Conservation (phyloP, 2,329 filamentous ascomycete species). For the Xylariaceae sp. region DNA sequence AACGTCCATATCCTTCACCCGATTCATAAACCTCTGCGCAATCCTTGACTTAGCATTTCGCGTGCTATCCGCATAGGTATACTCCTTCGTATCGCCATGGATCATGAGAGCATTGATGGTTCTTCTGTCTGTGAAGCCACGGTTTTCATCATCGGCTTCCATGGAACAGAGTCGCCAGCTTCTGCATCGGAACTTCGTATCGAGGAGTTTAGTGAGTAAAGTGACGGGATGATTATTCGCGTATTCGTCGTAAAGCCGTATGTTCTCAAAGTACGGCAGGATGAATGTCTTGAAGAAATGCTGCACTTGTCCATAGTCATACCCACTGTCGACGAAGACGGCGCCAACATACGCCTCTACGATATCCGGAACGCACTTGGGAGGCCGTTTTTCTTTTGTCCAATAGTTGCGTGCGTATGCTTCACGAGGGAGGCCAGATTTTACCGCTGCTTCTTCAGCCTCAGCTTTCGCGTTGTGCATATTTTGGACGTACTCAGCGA, state of each 20-base stretch:
- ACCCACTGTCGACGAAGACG: slow-evolving; percentile 83
- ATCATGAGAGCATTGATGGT: slow-evolving; percentile 71
- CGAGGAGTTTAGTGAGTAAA: slow-evolving; percentile 59
- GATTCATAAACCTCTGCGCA: slow-evolving; percentile 52
- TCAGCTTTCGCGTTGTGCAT: slow-evolving; percentile 46
- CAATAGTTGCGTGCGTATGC: slow-evolving; percentile 61
- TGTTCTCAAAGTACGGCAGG: slow-evolving; percentile 74
- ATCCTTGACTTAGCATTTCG: slow-evolving; percentile 68
- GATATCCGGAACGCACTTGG: slow-evolving; percentile 76
- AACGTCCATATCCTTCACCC: slow-evolving; percentile 40
- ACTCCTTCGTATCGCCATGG: slow-evolving; percentile 63
- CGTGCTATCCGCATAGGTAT: slow-evolving; percentile 56
- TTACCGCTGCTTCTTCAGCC: slow-evolving; percentile 36
- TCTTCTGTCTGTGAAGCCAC: slow-evolving; percentile 40
- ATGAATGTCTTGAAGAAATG: slow-evolving; percentile 73
- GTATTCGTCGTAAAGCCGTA: slow-evolving; percentile 80
- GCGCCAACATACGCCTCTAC: slow-evolving; percentile 87
- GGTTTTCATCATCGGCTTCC: slow-evolving; percentile 41
- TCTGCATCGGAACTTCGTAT: slow-evolving; percentile 59
- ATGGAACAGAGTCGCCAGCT: slow-evolving; percentile 49
- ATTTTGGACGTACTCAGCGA: slow-evolving; percentile 52
- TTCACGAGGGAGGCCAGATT: slow-evolving; percentile 31
- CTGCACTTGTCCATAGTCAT: slow-evolving; percentile 68
- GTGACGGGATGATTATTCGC: slow-evolving; percentile 83
- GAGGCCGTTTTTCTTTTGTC: slow-evolving; percentile 57